Conservation (phyloP, 2,329 filamentous ascomycete species). For the Aspergillus sp. region DNA sequence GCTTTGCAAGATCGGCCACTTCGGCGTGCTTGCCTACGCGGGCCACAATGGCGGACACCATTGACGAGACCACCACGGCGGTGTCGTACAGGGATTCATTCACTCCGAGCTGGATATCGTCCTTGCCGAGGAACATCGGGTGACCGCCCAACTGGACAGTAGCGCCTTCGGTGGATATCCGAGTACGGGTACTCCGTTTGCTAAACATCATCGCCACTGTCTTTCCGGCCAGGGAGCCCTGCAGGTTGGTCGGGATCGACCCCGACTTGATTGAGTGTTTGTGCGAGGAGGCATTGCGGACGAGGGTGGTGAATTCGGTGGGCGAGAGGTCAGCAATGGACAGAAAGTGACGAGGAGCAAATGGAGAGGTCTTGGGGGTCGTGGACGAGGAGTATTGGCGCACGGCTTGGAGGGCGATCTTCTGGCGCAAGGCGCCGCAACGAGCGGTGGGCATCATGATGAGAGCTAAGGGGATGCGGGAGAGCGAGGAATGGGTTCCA, state of each 20-base stretch:
- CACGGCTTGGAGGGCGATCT: conserved; percentile 2
- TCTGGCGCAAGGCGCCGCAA: conserved; percentile 6
- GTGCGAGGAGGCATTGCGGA: conserved; percentile 75
- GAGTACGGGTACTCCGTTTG: conserved; percentile 90
- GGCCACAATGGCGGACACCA: conserved; percentile 80
- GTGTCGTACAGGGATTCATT: conserved; percentile 97
- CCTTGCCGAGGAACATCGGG: conserved; percentile 93
- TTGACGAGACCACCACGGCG: conserved; percentile 86
- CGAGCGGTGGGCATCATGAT: conserved; percentile 2
- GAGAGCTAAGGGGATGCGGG: not conserved
- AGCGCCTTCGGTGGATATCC: conserved; percentile 89
- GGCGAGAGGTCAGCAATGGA: conserved; percentile 84
- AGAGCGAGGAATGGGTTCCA: not conserved
- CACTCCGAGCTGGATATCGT: conserved; percentile 91
- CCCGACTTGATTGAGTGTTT: conserved; percentile 75
- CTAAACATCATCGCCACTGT: conserved; percentile 95
- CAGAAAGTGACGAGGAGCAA: conserved; percentile 78
- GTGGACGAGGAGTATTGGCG: conserved; percentile 6
- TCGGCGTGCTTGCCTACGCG: conserved; percentile 76
- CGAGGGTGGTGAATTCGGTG: conserved; percentile 73
- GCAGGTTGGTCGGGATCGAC: conserved; percentile 57
- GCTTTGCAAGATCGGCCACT: conserved; percentile 65
- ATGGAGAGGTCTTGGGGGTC: conserved; percentile 50
- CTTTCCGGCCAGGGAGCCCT: conserved; percentile 65
- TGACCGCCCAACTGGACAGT: conserved; percentile 85